Percentiles rank a stretch among this genome's conserved stretches.
Evolutionary conservation across 139 green algal species (phyloP).

Genomic region (Asterochloris erici): DNA sequence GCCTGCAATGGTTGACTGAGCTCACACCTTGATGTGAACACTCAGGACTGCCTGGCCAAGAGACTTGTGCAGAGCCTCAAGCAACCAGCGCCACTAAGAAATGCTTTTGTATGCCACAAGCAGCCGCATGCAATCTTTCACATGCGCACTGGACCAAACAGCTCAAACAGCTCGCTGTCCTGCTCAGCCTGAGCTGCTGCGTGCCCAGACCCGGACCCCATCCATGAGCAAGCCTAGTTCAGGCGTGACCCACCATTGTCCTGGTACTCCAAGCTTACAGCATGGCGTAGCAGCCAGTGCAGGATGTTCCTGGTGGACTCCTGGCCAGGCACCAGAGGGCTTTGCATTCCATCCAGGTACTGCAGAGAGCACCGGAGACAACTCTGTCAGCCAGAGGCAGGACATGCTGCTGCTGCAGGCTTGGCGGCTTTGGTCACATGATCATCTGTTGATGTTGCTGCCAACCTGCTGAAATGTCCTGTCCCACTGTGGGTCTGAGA

Average conservation of each 20-base stretch:
- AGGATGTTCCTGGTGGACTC: slow-evolving; percentile 12
- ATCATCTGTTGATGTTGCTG: background rate
- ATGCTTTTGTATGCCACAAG: background rate
- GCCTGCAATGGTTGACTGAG: background rate
- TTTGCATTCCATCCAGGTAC: slow-evolving; percentile 52
- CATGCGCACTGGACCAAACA: background rate
- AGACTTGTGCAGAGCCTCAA: too few relatives aligned
- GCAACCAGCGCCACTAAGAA: background rate
- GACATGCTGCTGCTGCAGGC: background rate
- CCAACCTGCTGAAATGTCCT: background rate
- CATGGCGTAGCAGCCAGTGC: slow-evolving; percentile 41
- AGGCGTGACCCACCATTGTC: slow-evolving; percentile 4
- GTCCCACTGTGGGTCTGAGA: background rate
- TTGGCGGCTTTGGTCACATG: background rate
- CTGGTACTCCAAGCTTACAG: slow-evolving; percentile 32
- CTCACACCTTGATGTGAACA: background rate
- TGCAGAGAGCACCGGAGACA: background rate
- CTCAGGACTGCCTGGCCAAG: background rate
- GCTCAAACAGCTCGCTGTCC: background rate
- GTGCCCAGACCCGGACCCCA: background rate
- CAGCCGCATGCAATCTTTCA: background rate
- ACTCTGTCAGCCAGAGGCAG: background rate
- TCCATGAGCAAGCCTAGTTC: background rate
- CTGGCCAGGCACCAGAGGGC: slow-evolving; percentile 24
- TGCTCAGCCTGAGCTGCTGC: too few relatives aligned